These are phyloP conservation scores for Kluyveromyces marxianus DNA, from an alignment of 1,139 yeast species.

Conservation along the genomic window DNA sequence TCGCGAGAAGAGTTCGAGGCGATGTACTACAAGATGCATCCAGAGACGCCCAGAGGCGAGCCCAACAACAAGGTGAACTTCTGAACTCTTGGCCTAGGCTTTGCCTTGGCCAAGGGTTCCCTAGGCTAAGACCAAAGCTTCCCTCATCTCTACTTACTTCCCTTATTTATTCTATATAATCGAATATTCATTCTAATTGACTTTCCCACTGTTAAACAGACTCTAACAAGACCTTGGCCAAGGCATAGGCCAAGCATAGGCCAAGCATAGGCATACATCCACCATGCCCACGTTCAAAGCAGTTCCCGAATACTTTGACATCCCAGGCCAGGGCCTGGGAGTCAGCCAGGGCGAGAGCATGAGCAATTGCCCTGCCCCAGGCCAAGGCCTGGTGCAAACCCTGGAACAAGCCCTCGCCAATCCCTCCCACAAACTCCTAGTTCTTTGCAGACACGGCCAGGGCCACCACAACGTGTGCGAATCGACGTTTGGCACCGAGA, in stretches of 20 bases:
- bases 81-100: slow-evolving; percentile 11
- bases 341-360: too few species aligned
- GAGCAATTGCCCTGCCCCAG: background rate
- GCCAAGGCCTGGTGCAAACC: slow-evolving; percentile 22
- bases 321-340: background rate
- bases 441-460: slow-evolving; percentile 71
- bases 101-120: too few species aligned
- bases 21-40: slow-evolving; percentile 14
- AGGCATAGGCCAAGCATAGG: too few species aligned
- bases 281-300: slow-evolving; percentile 12
- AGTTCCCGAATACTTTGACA: slow-evolving; percentile 22
- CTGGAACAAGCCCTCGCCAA: slow-evolving; percentile 38
- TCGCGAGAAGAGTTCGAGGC: slow-evolving; percentile 25
- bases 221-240: too few species aligned
- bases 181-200: too few species aligned
- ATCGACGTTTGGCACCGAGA: slow-evolving; percentile 46
- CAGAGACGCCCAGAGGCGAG: slow-evolving; percentile 21
- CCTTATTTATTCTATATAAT: too few species aligned
- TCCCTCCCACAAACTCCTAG: slow-evolving; percentile 51
- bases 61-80: slow-evolving; percentile 29
- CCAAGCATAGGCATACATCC: too few species aligned
- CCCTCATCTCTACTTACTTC: too few species aligned
- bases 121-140: too few species aligned
- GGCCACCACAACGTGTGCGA: slow-evolving; percentile 66
- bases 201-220: too few species aligned